Evolutionary conservation across 306 rosid species (phyloP), one percentile per base, ranked within the genome.

Genomic region (Crotalaria pallida): DNA sequence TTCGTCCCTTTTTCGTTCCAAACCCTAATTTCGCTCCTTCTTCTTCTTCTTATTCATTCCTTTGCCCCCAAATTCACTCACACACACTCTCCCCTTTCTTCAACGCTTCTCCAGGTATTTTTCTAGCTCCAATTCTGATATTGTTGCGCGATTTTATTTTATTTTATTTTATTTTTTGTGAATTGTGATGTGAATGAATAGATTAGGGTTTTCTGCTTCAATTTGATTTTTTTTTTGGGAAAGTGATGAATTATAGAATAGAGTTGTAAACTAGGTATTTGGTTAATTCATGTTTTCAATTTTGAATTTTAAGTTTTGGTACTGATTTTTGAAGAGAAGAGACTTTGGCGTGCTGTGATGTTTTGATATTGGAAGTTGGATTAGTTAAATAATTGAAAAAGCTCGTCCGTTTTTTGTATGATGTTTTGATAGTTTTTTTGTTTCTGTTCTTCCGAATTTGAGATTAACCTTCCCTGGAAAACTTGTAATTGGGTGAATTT

Each of bases 61-160:
- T 53, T 65, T 9, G 53, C 60, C 64, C 72, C 73, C 62, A 50
- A 24, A 77, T 51, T 38, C 73, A 22, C 27, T 38, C 73, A 22
- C 27, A 15, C 44, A 3, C 55, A 3, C 65, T 23, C 3, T 10
- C 53, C 27, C 5, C 6, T 23, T 66, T 71, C 67, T 22, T 15
- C 15, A 2, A 0, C 7, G 12, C 6, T 8, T 65, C 61, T 36
- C 10, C 23, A 68, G 87, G 87, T 83, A 67, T 1, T 5, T 48
- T 57, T 47, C 5, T 2, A 2, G 1, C 23, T 65, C 26, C 11
- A 33, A 48, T 36, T 47, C 3, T 3, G 57, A 6, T 36, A 1
- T 27, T 0, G 26, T 31, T 11, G 50, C 3, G 19, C 8, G 7
- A 6, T 16, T 1, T 22, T 1, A 3, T 3, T 38, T 9, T 2